Base-by-base conservation (phyloP, 2,329 filamentous ascomycete genomes). In the Graphiopsis chlorocephala region DNA sequence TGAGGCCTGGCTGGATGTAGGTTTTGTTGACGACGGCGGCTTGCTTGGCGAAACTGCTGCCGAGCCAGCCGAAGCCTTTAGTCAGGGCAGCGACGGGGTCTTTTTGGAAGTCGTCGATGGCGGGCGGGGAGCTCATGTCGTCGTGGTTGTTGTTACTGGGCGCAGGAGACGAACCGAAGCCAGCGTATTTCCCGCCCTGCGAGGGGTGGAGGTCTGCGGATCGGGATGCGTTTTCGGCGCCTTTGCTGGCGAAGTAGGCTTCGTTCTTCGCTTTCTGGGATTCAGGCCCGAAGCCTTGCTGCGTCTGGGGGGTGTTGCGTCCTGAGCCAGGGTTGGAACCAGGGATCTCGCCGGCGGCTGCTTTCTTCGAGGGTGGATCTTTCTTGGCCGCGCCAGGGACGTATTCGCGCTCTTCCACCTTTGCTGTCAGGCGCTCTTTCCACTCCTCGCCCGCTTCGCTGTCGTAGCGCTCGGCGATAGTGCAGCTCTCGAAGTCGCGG, bases 1-100 rank as follows among this genome's bases (percentile, higher is more conserved):
- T 90, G 67, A 95, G 92, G 29, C 93, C 95, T 11, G 95, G 95
- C 79, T 96, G 93, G 62, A 99, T 92, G 79, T 92, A 97, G 35
- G 90, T 87, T 70, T 95, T 90, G 76, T 97, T 96, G 26, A 97
- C 90, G 17, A 87, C 91, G 82, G 96, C 96, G 42, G 93, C 95
- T 69, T 91, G 91, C 83, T 95, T 97, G 28, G 88, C 88, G 48
- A 98, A 92, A 14, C 92, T 93, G 35, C 87, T 90, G 20, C 92
- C 86, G 74, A 98, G 92, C 93, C 95, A 98, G 10, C 94, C 94
- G 73, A 98, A 96, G 0, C 94, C 91, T 79, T 96, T 97, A 29
- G 88, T 92, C 71, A 99, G 78, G 17, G 94, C 93, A 1, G 87
- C 93, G 68, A 98, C 83, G 0, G 95, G 93, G 75, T 99, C 95